Evolutionary conservation across 441 rosid species (phyloP).

Genomic region (Brassica balearica): DNA sequence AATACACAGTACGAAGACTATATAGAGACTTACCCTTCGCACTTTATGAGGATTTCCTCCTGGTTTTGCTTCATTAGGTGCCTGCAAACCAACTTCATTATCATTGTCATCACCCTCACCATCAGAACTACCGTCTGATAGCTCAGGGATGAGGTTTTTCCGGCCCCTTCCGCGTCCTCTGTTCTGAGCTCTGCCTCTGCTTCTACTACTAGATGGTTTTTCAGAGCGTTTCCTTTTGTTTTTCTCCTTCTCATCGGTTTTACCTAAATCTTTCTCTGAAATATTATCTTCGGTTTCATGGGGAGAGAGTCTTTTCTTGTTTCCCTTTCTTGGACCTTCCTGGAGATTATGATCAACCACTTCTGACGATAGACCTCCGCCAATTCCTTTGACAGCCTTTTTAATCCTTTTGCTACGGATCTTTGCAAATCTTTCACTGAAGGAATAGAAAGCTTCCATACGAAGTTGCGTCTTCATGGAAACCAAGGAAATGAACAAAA

Average conservation of each 20-base stretch:
- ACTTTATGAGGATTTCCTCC: constrained; percentile 46
- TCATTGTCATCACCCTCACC: constrained; percentile 36
- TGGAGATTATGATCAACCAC: constrained; percentile 51
- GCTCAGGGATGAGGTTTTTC: constrained; percentile 45
- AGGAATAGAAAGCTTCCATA: constrained; percentile 94
- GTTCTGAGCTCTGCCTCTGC: constrained; percentile 41
- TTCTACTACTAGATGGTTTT: constrained; percentile 50
- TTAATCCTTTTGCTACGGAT: constrained; percentile 92
- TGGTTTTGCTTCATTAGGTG: constrained; percentile 41
- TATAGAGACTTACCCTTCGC: constrained; percentile 66
- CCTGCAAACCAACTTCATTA: constrained; percentile 44
- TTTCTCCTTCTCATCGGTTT: constrained; percentile 44
- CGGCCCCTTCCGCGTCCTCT: constrained; percentile 45
- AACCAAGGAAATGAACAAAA: constrained; percentile 10
- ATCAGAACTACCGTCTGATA: constrained; percentile 56
- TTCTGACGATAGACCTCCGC: constrained; percentile 57
- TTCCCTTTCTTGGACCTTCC: constrained; percentile 52
- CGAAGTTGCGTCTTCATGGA: constrained; percentile 87
- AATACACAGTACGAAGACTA: neutral
- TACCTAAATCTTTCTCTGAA: constrained; percentile 45
- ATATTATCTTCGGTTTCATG: constrained; percentile 47
- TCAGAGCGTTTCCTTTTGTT: constrained; percentile 37
- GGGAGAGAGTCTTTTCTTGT: constrained; percentile 45
- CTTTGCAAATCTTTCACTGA: constrained; percentile 95
- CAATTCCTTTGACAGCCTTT: constrained; percentile 89